These are phyloP conservation scores for Rhypophila decipiens DNA, from an alignment of 495 filamentous ascomycete genomes.

Conservation along the genomic window DNA sequence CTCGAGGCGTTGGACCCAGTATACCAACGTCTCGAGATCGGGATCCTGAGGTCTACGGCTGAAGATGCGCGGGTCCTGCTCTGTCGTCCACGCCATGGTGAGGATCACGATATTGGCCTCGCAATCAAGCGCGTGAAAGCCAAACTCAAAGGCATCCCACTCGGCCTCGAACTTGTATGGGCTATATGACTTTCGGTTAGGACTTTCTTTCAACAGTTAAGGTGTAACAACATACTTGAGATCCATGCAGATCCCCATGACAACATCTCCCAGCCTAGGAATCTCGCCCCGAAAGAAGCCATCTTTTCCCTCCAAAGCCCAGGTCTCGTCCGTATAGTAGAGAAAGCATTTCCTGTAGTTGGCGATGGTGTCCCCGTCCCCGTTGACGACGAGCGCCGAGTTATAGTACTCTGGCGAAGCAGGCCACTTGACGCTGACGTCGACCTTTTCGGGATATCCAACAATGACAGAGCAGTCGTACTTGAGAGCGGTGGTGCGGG, in stretches of 20 bases:
- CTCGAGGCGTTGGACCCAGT: constrained; percentile 81
- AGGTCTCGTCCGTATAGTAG: constrained; percentile 63
- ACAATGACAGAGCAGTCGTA: constrained; percentile 75
- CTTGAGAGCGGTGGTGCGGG: constrained; percentile 61
- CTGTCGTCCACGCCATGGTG: constrained; percentile 84
- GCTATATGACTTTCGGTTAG: constrained; percentile 10
- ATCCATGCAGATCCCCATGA: constrained; percentile 78
- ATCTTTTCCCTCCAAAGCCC: constrained; percentile 68
- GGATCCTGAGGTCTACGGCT: constrained; percentile 46
- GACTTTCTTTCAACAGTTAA: not conserved
- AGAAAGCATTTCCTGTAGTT: constrained; percentile 89
- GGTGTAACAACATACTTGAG: constrained; percentile 50
- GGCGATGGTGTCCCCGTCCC: constrained; percentile 60
- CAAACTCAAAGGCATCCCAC: constrained; percentile 78
- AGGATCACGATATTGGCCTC: constrained; percentile 68
- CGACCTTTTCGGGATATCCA: constrained; percentile 76
- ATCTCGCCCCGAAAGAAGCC: constrained; percentile 54
- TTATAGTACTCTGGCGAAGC: constrained; percentile 65
- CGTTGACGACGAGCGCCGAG: constrained; percentile 69
- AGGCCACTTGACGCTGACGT: constrained; percentile 39
- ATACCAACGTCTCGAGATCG: constrained; percentile 74
- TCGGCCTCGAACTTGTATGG: constrained; percentile 75
- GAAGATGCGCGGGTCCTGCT: constrained; percentile 41
- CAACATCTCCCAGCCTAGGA: constrained; percentile 50
- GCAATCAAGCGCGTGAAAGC: constrained; percentile 62